Base-by-base conservation (phyloP, 2,329 filamentous ascomycete species). In the Paraphoma chrysanthemicola region DNA sequence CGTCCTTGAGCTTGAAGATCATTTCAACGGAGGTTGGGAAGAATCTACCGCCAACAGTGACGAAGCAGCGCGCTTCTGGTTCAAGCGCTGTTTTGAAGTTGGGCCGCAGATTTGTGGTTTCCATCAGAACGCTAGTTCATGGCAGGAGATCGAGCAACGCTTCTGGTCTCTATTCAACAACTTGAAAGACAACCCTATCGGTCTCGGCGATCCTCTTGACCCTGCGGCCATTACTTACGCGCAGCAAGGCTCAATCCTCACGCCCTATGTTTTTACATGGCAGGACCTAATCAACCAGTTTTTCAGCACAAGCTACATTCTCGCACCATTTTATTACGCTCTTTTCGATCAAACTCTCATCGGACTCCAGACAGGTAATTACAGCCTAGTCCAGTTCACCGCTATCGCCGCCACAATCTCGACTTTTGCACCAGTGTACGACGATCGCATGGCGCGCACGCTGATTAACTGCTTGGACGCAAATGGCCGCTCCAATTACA, bases 31-130 rank as follows among this genome's bases (percentile, higher is more conserved):
- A 1, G 42, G 44, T 1, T 68, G 57, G 60, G 49, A 56, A 12
- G 45, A 44, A 29, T 77, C 80, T 49, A 65, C 85, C 6, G 75
- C 75, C n/a, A 82, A 88, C 62, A 81, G 83, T 12, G 85, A 88
- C 67, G 77, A 80, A 49, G 80, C 84, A 6, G 79, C 86, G 63
- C 71, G 79, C 1, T 80, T 75, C 16, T 87, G 88, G 54, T 85
- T 83, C 63, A 72, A 76, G 16, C 79, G 81, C 41, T 89, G 87
- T 65, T 79, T 82, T 64, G 72, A 78, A 42, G 85, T 81, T 16
- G 83, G 83, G 4, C 50, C 58, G 7, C 23, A 53, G 1, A 44
- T 56, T 4, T 70, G 67, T 39, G 29, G 23, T 3, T 67, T 64
- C 48, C 48, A 56, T n/a, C 54, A 53, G 28, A 68, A 64, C 29